Evolutionary conservation across 169 alveolate species (phyloP), one percentile per base, ranked within the genome.

Genomic region (Babesia ovis): DNA sequence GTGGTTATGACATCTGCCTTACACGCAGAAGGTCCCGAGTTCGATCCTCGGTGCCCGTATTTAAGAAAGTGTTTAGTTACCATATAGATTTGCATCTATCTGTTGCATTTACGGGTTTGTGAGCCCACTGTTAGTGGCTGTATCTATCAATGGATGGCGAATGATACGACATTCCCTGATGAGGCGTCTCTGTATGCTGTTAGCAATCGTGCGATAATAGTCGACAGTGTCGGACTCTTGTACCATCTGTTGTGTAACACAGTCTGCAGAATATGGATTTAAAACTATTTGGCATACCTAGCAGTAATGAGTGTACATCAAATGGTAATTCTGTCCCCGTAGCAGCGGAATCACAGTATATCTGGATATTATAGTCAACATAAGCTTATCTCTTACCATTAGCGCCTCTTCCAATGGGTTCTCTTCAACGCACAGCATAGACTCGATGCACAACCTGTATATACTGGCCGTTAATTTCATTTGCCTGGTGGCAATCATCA

Each of bases 11-110:
- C 94, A 94, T 83, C 94, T 88, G 94, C 95, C 77, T 90, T 84
- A 90, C 94, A 91, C 94, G 94, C 94, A 91, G 94, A 83, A 90
- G 94, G 53, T 90, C 94, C 94, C 95, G 95, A 90, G 94, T 91
- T 90, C 94, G 95, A 90, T 84, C 94, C 94, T 90, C 93, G 95
- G 94, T 87, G 93, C 88, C 77, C 88, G 88, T 80, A 80, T 57
- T 39, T 12, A 14, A 3, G 9, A 51, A 4, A 18, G 34, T 2
- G 34, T n/a, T n/a, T n/a, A n/a, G n/a, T n/a, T n/a, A n/a, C n/a
- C n/a, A n/a, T n/a, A n/a, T n/a, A n/a, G n/a, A n/a, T n/a, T n/a
- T n/a, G n/a, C n/a, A n/a, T n/a, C n/a, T n/a, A n/a, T n/a, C n/a
- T n/a, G n/a, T n/a, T n/a, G n/a, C n/a, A n/a, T n/a, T n/a, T n/a